Evolutionary conservation across 1,139 yeast species (phyloP).

Genomic region (Candida labiduridarum): DNA sequence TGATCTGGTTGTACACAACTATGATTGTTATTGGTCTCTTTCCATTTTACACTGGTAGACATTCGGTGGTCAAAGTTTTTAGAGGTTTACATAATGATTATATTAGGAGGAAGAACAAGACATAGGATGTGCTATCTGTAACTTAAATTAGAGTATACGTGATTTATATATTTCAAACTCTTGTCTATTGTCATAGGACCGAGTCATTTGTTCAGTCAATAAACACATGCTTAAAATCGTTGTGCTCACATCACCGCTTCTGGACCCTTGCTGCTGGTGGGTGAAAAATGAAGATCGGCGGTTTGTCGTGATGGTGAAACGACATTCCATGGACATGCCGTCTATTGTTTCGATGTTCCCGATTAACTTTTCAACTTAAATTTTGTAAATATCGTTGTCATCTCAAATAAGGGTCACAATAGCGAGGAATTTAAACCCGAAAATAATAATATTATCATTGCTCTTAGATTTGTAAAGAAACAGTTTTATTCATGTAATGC

Average conservation of each 20-base stretch:
- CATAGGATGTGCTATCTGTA: no score
- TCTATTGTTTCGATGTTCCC: background rate
- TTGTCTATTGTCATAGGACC: background rate
- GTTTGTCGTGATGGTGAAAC: background rate
- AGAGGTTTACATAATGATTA: slow-evolving; percentile 26
- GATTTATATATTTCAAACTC: background rate
- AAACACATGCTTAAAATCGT: background rate
- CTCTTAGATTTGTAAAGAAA: background rate
- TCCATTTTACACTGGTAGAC: slow-evolving; percentile 41
- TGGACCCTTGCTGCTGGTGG: no score
- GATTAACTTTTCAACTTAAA: background rate
- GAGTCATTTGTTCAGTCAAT: background rate
- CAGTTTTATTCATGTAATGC: background rate
- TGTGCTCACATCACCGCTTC: background rate
- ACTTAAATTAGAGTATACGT: no score
- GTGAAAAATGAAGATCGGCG: background rate
- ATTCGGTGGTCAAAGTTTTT: slow-evolving; percentile 23
- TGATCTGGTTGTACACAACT: slow-evolving; percentile 40
- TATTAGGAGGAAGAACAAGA: slow-evolving; percentile 9
- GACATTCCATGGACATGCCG: background rate
- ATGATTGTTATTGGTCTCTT: slow-evolving; percentile 36
- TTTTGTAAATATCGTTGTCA: background rate
- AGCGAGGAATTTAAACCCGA: background rate
- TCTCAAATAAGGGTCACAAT: background rate
- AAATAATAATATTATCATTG: background rate